Base-by-base conservation (phyloP, 2,329 filamentous ascomycete species). In the Podosphaera leucotricha region DNA sequence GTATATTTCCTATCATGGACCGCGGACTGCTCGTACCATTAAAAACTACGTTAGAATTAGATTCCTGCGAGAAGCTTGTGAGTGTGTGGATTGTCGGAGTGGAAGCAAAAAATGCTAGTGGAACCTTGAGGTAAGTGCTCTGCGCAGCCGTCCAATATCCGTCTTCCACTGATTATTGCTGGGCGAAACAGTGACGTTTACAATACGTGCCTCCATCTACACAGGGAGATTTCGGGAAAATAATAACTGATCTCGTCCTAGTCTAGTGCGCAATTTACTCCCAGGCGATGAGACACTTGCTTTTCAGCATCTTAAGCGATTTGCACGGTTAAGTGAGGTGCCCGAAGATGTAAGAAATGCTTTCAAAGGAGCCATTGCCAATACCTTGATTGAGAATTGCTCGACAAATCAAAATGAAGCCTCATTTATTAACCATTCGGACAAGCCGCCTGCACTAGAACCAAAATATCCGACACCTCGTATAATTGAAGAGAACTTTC, bases 261-360 rank as follows among this genome's bases (percentile, higher is more conserved):
- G 72, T 49, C 66, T 71, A 47, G 61, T 76, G 52, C 67, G 70
- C 53, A 62, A 64, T 44, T 59, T 74, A 55, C 62, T 72, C 48
- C 70, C 70, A 54, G 69, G 73, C 54, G 71, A 71, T 57, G 67
- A 68, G 55, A 70, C 68, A 67, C 71, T 75, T 60, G 71, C 70
- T 65, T 64, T 78, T 53, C 70, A 73, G 62, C 75, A 87, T 62
- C 66, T 87, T 45, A 78, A 80, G 49, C 72, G 80, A 58, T 82
- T 83, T 58, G 79, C 77, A 46, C 84, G 85, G 59, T 71, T 71
- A 40, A 64, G 66, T 44, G 77, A 79, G 54, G 65, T 86, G 7
- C 78, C 80, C 8, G 62, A 69, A 48, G 71, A 70, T 50, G 75
- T 75, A 67, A 72, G 70, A 50, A 65, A 22, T 15, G 22, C 22